phyloP scores from a whole-genome alignment of 1,139 yeast species.

The Scheffersomyces cryptocercus region DNA sequence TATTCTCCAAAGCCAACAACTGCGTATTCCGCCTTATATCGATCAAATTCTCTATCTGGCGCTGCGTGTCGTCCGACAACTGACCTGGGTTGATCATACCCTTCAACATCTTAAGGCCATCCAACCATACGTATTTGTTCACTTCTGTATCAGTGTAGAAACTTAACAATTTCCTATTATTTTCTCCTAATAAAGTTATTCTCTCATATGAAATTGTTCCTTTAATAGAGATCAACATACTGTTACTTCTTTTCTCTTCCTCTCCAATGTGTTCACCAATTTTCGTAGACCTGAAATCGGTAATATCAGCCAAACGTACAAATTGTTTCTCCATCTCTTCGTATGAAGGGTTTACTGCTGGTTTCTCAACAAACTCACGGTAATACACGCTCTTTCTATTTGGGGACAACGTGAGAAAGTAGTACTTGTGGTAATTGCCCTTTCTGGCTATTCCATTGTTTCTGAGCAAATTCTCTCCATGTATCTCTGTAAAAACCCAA shows the following conservation, averaged over 20 bases:
- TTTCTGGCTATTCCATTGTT: conserved; percentile 22
- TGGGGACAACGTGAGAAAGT: conserved; percentile 70
- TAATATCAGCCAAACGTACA: conserved; percentile 36
- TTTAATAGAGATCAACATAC: conserved; percentile 49
- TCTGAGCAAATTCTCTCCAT: conserved; percentile 45
- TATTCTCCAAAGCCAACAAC: conserved; percentile 53
- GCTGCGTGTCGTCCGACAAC: conserved; percentile 59
- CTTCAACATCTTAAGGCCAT: conserved; percentile 68
- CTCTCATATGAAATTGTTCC: conserved; percentile 59
- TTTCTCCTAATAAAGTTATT: conserved; percentile 49
- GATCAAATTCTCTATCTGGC: conserved; percentile 57
- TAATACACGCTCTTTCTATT: conserved; percentile 63
- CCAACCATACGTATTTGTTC: conserved; percentile 73
- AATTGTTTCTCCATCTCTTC: conserved; percentile 48
- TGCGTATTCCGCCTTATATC: conserved; percentile 68
- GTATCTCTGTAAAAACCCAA: conserved; percentile 77
- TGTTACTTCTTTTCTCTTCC: conserved; percentile 35
- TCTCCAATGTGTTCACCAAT: conserved; percentile 45
- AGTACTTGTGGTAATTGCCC: conserved; percentile 33
- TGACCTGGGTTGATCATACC: conserved; percentile 33
- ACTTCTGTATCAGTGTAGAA: conserved; percentile 76
- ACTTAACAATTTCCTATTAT: conserved; percentile 43
- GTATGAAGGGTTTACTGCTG: conserved; percentile 54
- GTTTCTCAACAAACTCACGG: conserved; percentile 56
- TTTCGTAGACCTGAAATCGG: conserved; percentile 44